A percentile compares a stretch with the other conserved stretches of the same genome.
Evolutionary conservation across 2,329 filamentous ascomycete species (phyloP).

Genomic region (Sordariomycetes sp.): DNA sequence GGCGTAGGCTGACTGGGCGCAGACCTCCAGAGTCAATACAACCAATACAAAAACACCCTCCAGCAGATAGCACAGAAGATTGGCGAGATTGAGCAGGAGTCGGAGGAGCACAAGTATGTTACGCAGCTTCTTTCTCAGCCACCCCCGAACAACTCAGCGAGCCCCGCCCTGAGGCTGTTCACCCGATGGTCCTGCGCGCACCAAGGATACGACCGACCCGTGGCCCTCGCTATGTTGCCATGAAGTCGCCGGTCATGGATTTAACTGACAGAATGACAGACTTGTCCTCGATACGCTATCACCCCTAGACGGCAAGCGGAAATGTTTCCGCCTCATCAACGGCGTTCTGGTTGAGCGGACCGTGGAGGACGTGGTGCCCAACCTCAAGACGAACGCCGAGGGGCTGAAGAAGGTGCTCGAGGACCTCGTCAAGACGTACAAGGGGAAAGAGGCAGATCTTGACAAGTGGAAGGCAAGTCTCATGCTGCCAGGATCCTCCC

Average conservation of each 20-base stretch:
- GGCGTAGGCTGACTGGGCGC: constrained; percentile 7
- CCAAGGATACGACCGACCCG: not conserved
- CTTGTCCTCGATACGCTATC: constrained; percentile 88
- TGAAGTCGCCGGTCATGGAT: constrained; percentile 4
- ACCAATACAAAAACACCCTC: constrained; percentile 65
- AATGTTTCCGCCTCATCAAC: constrained; percentile 98
- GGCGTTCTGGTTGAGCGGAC: constrained; percentile 91
- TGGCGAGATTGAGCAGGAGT: constrained; percentile 93
- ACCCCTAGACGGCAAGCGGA: constrained; percentile 73
- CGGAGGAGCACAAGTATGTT: constrained; percentile 88
- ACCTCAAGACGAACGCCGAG: constrained; percentile 86
- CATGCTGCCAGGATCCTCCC: not conserved
- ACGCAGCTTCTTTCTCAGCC: not conserved
- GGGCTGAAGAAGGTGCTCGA: constrained; percentile 90
- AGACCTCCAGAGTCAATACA: constrained; percentile 76
- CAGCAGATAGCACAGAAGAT: constrained; percentile 95
- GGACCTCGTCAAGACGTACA: constrained; percentile 93
- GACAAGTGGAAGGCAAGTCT: constrained; percentile 90
- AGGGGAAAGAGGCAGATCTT: constrained; percentile 85
- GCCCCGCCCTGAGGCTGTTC: not conserved
- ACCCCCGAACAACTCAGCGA: not conserved
- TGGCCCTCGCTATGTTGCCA: constrained; percentile 7
- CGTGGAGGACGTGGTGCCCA: constrained; percentile 83
- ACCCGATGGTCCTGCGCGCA: not conserved
- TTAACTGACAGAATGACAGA: constrained; percentile 33